Evolutionary conservation across 2,329 filamentous ascomycete genomes (phyloP).

Genomic region (Pseudopyrenochaeta lycopersici): DNA sequence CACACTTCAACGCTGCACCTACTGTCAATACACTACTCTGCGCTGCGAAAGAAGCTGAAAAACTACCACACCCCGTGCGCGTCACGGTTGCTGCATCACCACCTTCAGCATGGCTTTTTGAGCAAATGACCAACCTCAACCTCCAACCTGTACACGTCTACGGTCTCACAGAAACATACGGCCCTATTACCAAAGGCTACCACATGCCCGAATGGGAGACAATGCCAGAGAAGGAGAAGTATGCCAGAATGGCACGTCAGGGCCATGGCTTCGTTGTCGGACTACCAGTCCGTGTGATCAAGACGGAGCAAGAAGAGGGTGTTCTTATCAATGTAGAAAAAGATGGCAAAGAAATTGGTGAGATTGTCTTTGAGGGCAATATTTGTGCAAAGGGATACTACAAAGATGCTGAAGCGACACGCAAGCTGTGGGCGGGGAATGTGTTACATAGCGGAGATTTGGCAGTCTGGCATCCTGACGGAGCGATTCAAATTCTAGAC

Average conservation of each 20-base stretch:
- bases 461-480: slow-evolving; percentile 91
- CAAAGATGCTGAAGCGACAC: slow-evolving; percentile 85
- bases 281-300: slow-evolving; percentile 82
- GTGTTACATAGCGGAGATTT: slow-evolving; percentile 90
- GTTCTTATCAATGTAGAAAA: slow-evolving; percentile 72
- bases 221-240: slow-evolving; percentile 78
- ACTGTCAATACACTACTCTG: slow-evolving; percentile 96
- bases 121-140: slow-evolving; percentile 89
- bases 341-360: slow-evolving; percentile 79
- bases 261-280: slow-evolving; percentile 90
- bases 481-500: slow-evolving; percentile 90
- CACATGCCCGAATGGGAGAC: slow-evolving; percentile 84
- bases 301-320: slow-evolving; percentile 75
- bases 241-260: slow-evolving; percentile 89
- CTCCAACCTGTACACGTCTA: slow-evolving; percentile 93
- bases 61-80: slow-evolving; percentile 73
- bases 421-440: slow-evolving; percentile 86
- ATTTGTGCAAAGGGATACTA: slow-evolving; percentile 93
- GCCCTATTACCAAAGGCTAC: slow-evolving; percentile 95
- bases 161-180: slow-evolving; percentile 87
- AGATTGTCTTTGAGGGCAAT: slow-evolving; percentile 89
- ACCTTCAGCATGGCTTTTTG: slow-evolving; percentile 87
- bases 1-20: slow-evolving; percentile 94
- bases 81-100: slow-evolving; percentile 95
- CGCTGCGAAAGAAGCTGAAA: slow-evolving; percentile 76